These are phyloP conservation scores for Podospora australis DNA, from an alignment of 495 filamentous ascomycete species.

Conservation along the genomic window DNA sequence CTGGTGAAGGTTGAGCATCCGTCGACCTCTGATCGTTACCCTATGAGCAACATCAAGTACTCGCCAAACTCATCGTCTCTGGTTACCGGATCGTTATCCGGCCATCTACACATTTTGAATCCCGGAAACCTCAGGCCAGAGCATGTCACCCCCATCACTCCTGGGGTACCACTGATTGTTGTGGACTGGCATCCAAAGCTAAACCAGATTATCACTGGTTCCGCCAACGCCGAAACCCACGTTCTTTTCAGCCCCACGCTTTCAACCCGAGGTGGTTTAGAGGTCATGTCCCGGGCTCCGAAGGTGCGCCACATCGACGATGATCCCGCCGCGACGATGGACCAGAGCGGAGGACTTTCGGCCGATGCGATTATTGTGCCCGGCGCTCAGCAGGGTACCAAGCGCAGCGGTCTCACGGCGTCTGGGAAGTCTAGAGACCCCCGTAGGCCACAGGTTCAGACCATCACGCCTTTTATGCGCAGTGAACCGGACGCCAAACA, in stretches of 20 bases:
- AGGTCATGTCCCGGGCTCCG: conserved; percentile 86
- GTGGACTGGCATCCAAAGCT: conserved; percentile 90
- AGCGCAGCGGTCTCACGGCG: conserved; percentile 58
- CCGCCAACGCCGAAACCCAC: conserved; percentile 80
- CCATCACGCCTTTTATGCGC: conserved; percentile 86
- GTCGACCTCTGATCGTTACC: conserved; percentile 76
- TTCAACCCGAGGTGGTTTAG: conserved; percentile 74
- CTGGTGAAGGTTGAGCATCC: conserved; percentile 70
- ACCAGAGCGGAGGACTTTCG: conserved; percentile 68
- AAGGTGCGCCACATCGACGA: conserved; percentile 95
- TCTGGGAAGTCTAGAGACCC: conserved; percentile 77
- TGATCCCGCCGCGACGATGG: conserved; percentile 75
- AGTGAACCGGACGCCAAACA: conserved; percentile 85
- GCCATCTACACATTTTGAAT: conserved; percentile 88
- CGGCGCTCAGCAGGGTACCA: conserved; percentile 42
- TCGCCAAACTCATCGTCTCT: conserved; percentile 74
- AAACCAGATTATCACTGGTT: conserved; percentile 93
- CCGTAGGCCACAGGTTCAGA: conserved; percentile 71
- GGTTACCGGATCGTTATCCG: conserved; percentile 80
- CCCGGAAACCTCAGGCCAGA: conserved; percentile 80
- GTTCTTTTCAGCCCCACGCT: conserved; percentile 82
- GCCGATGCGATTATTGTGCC: conserved; percentile 74
- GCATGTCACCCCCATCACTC: conserved; percentile 77
- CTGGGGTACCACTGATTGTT: conserved; percentile 70
- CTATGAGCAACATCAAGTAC: conserved; percentile 81